Evolutionary conservation across 2,329 filamentous ascomycete genomes (phyloP).

Genomic region (Cryphonectria naterciae): DNA sequence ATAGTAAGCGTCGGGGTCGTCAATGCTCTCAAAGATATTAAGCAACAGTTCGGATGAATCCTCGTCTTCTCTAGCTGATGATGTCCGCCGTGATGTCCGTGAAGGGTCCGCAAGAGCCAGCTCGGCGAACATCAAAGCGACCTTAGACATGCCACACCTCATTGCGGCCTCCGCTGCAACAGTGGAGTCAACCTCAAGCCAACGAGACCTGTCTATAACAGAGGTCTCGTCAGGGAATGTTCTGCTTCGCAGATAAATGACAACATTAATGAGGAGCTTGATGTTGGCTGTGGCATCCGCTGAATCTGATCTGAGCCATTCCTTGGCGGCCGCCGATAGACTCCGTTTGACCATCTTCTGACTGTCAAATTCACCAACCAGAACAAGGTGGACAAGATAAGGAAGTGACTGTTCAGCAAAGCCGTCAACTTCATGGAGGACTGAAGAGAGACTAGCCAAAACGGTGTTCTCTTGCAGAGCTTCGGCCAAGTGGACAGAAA

Average conservation of each 20-base stretch:
- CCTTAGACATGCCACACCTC: conserved; percentile 82
- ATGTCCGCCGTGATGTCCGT: conserved; percentile 69
- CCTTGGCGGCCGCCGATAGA: conserved; percentile 68
- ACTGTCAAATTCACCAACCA: conserved; percentile 69
- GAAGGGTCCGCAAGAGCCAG: conserved; percentile 62
- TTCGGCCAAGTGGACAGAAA: conserved; percentile 65
- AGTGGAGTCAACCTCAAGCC: conserved; percentile 83
- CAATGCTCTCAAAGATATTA: conserved; percentile 85
- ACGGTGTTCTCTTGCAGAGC: conserved; percentile 67
- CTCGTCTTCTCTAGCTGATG: conserved; percentile 50
- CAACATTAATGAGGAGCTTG: conserved; percentile 73
- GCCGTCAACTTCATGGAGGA: conserved; percentile 67
- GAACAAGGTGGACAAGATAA: conserved; percentile 81
- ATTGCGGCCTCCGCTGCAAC: conserved; percentile 73
- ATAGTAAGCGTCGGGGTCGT: conserved; percentile 96
- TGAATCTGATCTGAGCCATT: conserved; percentile 62
- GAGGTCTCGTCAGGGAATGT: conserved; percentile 74
- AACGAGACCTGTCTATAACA: conserved; percentile 75
- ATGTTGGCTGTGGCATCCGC: conserved; percentile 61
- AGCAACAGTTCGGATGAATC: conserved; percentile 73
- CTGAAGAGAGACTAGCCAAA: conserved; percentile 67
- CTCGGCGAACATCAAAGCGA: conserved; percentile 82
- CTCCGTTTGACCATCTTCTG: conserved; percentile 61
- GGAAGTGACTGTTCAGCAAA: conserved; percentile 79
- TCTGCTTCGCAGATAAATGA: conserved; percentile 89